Evolutionary conservation across 2,329 filamentous ascomycete genomes (phyloP).

Genomic region (Claviceps sp.): DNA sequence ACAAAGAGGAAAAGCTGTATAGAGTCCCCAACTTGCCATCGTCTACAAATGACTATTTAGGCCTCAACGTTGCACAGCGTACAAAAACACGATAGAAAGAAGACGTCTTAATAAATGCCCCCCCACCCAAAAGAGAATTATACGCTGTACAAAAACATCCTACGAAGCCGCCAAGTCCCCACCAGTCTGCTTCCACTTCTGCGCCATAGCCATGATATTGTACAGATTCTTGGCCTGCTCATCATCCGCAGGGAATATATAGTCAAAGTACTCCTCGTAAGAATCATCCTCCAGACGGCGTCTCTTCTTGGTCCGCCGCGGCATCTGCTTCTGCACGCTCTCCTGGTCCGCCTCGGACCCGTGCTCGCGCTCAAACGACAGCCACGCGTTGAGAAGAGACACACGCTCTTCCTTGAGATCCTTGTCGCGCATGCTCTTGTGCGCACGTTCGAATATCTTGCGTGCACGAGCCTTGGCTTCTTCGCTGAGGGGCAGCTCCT

Average conservation of each 20-base stretch:
- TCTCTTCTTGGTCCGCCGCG: conserved; percentile 80
- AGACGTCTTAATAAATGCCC: no score
- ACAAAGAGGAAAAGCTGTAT: no score
- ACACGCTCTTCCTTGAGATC: conserved; percentile 92
- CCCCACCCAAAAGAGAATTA: neutral
- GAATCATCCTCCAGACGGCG: conserved; percentile 83
- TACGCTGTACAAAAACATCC: neutral
- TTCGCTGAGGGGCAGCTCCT: conserved; percentile 60
- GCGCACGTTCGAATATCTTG: conserved; percentile 70
- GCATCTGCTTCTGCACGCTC: conserved; percentile 85
- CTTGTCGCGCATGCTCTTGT: conserved; percentile 77
- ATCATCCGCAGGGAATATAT: conserved; percentile 92
- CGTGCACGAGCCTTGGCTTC: conserved; percentile 73
- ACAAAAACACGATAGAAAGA: no score
- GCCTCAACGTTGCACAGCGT: no score
- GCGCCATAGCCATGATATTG: conserved; percentile 71
- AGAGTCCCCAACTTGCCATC: no score
- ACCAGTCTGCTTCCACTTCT: conserved; percentile 65
- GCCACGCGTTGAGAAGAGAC: conserved; percentile 80
- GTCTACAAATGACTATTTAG: no score
- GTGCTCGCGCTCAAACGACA: conserved; percentile 79
- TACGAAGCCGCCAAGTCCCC: conserved; percentile 18
- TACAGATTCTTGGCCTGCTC: conserved; percentile 72
- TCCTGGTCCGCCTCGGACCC: conserved; percentile 63
- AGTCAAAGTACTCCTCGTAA: conserved; percentile 92